These are phyloP conservation scores for Trichosanthes truncata DNA, from an alignment of 306 rosid species.

Conservation along the genomic window DNA sequence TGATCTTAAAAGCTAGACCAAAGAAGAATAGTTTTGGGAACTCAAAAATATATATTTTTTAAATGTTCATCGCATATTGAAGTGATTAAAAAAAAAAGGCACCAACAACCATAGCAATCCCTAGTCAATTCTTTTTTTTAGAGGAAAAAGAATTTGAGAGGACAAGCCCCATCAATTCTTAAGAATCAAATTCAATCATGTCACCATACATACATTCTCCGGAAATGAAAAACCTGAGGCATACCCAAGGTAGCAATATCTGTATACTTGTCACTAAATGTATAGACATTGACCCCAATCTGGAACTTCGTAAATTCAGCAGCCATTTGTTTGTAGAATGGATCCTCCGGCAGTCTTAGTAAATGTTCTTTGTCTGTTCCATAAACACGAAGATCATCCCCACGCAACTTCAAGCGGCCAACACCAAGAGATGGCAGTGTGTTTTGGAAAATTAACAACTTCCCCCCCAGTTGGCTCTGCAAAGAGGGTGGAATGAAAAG, in stretches of 20 bases:
- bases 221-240: background rate
- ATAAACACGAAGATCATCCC: conserved; percentile 86
- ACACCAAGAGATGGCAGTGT: conserved; percentile 92
- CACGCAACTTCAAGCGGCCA: conserved; percentile 95
- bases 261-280: conserved; percentile 96
- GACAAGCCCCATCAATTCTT: background rate
- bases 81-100: background rate
- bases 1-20: background rate
- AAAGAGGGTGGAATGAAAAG: conserved; percentile 14
- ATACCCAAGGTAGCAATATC: conserved; percentile 96
- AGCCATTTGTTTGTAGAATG: conserved; percentile 99
- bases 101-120: background rate
- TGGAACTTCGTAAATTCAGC: conserved; percentile 94
- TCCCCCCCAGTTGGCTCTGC: conserved; percentile 96
- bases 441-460: conserved; percentile 88
- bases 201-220: background rate
- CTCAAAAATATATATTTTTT: background rate
- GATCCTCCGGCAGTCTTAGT: conserved; percentile 87
- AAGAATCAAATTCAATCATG: background rate
- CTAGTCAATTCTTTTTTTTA: background rate
- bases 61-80: background rate
- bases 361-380: conserved; percentile 93
- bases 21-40: background rate
- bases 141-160: background rate
- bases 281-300: conserved; percentile 70